phyloP scores from a whole-genome alignment of 1,284 basidiomycete species.

The Cryptococcus sp. region DNA sequence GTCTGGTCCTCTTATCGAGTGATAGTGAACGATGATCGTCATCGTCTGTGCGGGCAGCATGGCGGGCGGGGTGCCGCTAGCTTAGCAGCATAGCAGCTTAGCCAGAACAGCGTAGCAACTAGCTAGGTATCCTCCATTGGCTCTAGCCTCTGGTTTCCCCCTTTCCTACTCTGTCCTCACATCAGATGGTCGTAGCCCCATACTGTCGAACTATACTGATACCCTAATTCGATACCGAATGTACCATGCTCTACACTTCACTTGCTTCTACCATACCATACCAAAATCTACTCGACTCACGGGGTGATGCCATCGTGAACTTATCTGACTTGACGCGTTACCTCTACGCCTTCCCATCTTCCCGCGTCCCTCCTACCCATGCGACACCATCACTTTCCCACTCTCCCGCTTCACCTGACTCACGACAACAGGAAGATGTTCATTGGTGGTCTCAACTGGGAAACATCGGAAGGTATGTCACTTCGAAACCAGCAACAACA shows the following conservation, averaged over 20 bases:
- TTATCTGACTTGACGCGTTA: neutral
- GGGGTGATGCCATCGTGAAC: neutral
- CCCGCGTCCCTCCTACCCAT: neutral
- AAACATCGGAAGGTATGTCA: slow-evolving; percentile 82
- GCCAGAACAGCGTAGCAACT: neutral
- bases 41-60: too few relatives aligned
- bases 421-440: slow-evolving; percentile 84
- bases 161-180: too few relatives aligned
- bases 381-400: neutral
- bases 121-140: neutral
- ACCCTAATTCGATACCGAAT: slow-evolving; percentile 11
- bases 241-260: slow-evolving; percentile 8
- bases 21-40: too few relatives aligned
- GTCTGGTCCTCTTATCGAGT: neutral
- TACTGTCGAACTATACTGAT: slow-evolving; percentile 20
- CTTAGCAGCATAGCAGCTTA: neutral
- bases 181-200: slow-evolving; percentile 1
- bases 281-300: too few relatives aligned
- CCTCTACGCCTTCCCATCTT: too few relatives aligned
- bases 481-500: neutral
- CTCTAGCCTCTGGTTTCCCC: neutral
- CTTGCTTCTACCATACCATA: neutral
- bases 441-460: slow-evolving; percentile 94
- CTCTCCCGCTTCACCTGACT: neutral
- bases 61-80: too few relatives aligned